Evolutionary conservation across 2,329 filamentous ascomycete genomes (phyloP).

Genomic region (Colletotrichum sp.): DNA sequence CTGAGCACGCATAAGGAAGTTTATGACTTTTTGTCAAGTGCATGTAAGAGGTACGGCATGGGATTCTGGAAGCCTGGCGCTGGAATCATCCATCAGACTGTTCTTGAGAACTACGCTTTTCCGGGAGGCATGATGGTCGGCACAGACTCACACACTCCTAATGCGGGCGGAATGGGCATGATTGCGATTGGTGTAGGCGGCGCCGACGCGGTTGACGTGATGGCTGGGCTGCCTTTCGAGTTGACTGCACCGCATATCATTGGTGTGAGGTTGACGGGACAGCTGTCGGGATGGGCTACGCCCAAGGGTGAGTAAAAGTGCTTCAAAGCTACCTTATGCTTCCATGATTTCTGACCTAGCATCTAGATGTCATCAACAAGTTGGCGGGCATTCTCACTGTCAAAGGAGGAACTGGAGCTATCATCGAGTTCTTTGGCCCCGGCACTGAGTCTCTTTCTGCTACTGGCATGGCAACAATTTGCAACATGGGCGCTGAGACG

Average conservation of each 20-base stretch:
- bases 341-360: neutral
- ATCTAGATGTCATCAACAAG: constrained; percentile 72
- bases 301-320: constrained; percentile 56
- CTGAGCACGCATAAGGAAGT: constrained; percentile 50
- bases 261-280: constrained; percentile 75
- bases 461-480: constrained; percentile 77
- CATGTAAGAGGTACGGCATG: constrained; percentile 99
- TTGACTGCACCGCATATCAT: constrained; percentile 72
- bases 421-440: constrained; percentile 66
- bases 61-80: constrained; percentile 99
- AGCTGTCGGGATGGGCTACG: constrained; percentile 74
- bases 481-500: constrained; percentile 55
- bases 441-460: constrained; percentile 72
- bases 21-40: constrained; percentile 92
- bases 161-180: constrained; percentile 95
- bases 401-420: constrained; percentile 79
- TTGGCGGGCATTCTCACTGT: constrained; percentile 79
- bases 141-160: constrained; percentile 97
- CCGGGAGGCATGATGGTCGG: constrained; percentile 97
- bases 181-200: constrained; percentile 94
- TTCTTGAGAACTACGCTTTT: constrained; percentile 99
- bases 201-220: constrained; percentile 41
- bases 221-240: constrained; percentile 4
- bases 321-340: neutral
- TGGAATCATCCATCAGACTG: constrained; percentile 98